phyloP scores from a whole-genome alignment of 805 yeast genomes.

The Yarrowia osloensis region DNA sequence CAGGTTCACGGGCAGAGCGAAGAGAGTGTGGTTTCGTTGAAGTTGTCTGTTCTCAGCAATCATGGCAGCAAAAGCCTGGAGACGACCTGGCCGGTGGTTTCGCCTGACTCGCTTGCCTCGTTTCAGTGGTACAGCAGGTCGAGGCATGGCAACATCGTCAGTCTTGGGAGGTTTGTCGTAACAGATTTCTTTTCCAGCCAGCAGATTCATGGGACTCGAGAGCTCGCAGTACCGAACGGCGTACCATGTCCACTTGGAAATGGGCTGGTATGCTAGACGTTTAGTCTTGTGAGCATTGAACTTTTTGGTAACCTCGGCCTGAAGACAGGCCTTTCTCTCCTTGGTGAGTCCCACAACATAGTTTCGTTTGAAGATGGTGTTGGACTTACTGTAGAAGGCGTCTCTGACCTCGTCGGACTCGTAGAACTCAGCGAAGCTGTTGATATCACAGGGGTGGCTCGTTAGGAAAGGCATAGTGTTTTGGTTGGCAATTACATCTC shows the following conservation, averaged over 20 bases:
- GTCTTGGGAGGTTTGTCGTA: not conserved
- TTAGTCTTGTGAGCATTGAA: not conserved
- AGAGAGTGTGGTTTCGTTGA: not conserved
- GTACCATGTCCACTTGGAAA: conserved; percentile 8
- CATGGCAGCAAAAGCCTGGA: not conserved
- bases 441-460: not conserved
- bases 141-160: not conserved
- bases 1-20: not conserved
- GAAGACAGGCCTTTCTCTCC: not conserved
- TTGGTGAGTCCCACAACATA: not conserved
- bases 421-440: not conserved
- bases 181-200: not conserved
- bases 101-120: not conserved
- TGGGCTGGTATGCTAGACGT: not conserved
- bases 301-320: not conserved
- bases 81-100: not conserved
- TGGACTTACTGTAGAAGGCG: conserved; percentile 13
- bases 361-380: not conserved
- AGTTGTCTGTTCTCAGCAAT: not conserved
- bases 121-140: not conserved
- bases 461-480: not conserved
- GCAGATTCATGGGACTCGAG: not conserved
- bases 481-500: not conserved
- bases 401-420: not conserved
- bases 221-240: not conserved